Evolutionary conservation across 352 stramenopile species (phyloP).

Genomic region (Phytophthora brassicae): DNA sequence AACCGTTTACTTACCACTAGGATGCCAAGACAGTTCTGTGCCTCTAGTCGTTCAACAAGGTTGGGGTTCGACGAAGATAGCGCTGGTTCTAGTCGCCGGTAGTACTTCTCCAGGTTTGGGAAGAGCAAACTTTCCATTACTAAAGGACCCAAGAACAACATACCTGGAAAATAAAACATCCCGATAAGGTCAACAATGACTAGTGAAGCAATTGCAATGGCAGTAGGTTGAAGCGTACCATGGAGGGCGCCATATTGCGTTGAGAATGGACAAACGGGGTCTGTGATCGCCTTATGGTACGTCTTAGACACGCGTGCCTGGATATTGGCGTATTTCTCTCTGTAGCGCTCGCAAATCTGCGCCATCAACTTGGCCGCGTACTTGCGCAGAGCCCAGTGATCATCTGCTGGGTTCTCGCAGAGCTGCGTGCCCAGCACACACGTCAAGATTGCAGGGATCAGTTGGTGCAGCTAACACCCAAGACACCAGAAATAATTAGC

Average conservation of each 20-base stretch:
- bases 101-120: constrained; percentile 86
- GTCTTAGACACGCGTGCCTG: constrained; percentile 91
- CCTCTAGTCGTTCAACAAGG: constrained; percentile 79
- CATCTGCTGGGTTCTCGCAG: constrained; percentile 80
- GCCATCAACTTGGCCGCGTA: constrained; percentile 80
- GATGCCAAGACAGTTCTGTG: constrained; percentile 86
- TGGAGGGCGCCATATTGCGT: constrained; percentile 94
- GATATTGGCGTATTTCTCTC: constrained; percentile 92
- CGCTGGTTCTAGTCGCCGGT: constrained; percentile 77
- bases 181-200: neutral
- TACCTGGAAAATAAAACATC: constrained; percentile 36
- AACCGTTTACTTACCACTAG: constrained; percentile 60
- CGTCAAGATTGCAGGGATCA: constrained; percentile 92
- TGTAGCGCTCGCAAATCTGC: constrained; percentile 83
- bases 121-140: constrained; percentile 94
- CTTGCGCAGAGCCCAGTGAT: constrained; percentile 92
- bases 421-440: constrained; percentile 91
- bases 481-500: constrained; percentile 5
- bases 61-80: constrained; percentile 78
- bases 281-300: constrained; percentile 85
- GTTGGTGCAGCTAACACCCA: constrained; percentile 86
- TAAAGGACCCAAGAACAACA: constrained; percentile 90
- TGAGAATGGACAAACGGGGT: constrained; percentile 74
- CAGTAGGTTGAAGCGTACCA: constrained; percentile 35
- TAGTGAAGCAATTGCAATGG: neutral